phyloP scores from a whole-genome alignment of 2,329 filamentous ascomycete species.

The Fusarium verrucosum region DNA sequence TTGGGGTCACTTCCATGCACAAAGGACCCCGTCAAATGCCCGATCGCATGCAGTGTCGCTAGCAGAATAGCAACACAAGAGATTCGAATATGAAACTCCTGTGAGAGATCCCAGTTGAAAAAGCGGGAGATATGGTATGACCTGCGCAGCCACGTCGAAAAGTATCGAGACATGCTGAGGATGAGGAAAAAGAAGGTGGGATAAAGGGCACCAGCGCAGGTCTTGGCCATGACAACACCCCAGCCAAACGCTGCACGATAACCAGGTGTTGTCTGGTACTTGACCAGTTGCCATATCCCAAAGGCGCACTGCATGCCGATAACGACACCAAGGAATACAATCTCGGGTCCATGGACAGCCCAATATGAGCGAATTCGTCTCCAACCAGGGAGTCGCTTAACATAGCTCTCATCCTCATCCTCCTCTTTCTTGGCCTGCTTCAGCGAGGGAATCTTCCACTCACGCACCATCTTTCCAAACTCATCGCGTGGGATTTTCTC shows the following conservation, averaged over 20 bases:
- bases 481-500: constrained; percentile 56
- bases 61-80: constrained; percentile 60
- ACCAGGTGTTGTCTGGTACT: constrained; percentile 56
- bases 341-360: constrained; percentile 63
- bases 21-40: constrained; percentile 63
- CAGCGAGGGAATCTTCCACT: constrained; percentile 60
- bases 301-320: constrained; percentile 59
- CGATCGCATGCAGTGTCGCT: constrained; percentile 62
- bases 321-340: constrained; percentile 60
- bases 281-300: constrained; percentile 65
- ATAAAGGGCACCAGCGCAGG: constrained; percentile 63
- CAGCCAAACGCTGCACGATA: constrained; percentile 63
- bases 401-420: constrained; percentile 57
- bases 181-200: constrained; percentile 68
- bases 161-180: constrained; percentile 66
- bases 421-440: constrained; percentile 58
- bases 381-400: constrained; percentile 56
- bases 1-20: constrained; percentile 57
- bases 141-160: constrained; percentile 62
- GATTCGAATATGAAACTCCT: constrained; percentile 65
- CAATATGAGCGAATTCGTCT: constrained; percentile 62
- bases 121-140: constrained; percentile 62
- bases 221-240: constrained; percentile 65
- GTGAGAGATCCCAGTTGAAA: constrained; percentile 66
- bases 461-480: constrained; percentile 55